Evolutionary conservation across 257 asterid genomes (phyloP).

Genomic region (Striga asiatica): DNA sequence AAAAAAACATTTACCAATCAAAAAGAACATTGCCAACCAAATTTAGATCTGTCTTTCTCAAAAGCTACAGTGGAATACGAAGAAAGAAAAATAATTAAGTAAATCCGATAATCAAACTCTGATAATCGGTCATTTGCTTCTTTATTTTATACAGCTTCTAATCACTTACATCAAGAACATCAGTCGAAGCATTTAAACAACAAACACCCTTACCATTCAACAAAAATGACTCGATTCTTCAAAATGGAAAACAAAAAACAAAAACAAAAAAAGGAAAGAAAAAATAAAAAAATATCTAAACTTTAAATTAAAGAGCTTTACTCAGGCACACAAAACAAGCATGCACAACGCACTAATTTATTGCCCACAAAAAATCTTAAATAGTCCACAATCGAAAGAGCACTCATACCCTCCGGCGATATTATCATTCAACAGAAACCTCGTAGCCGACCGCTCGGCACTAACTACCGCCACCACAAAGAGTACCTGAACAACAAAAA

Average conservation of each 20-base stretch:
- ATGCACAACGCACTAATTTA: not conserved
- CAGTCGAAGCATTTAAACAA: not conserved
- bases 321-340: not conserved
- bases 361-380: not conserved
- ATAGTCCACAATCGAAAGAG: not conserved
- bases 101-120: not conserved
- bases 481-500: constrained; percentile 38
- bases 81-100: no score
- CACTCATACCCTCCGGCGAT: constrained; percentile 39
- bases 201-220: not conserved
- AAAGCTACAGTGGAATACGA: no score
- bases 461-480: constrained; percentile 22
- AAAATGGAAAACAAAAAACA: not conserved
- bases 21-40: no score
- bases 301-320: not conserved
- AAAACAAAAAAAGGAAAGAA: not conserved
- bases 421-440: constrained; percentile 33
- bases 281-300: not conserved
- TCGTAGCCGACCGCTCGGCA: constrained; percentile 30
- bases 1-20: constrained; percentile 13
- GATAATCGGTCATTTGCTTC: not conserved
- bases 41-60: no score
- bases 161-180: not conserved
- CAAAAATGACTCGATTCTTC: not conserved
- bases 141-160: not conserved